These are phyloP conservation scores for Paulownia fortunei DNA, from an alignment of 257 asterid genomes.

Conservation along the genomic window DNA sequence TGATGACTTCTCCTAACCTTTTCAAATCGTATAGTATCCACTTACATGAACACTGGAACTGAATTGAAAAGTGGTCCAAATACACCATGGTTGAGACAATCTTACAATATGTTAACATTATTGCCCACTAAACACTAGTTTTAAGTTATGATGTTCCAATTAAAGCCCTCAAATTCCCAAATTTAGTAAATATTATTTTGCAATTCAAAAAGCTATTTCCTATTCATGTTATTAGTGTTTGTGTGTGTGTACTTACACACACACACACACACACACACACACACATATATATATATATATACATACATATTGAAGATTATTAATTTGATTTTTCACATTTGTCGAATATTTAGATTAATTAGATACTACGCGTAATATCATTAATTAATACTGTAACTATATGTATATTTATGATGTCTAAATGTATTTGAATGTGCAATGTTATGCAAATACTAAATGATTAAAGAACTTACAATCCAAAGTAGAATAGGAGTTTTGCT, in stretches of 20 bases:
- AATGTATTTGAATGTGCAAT: not conserved
- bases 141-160: not conserved
- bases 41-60: not conserved
- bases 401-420: not conserved
- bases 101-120: not conserved
- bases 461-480: slow-evolving; percentile 72
- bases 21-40: no score
- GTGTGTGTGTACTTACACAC: no score
- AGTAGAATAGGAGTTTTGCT: slow-evolving; percentile 66
- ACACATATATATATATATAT: no score
- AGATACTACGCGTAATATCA: no score
- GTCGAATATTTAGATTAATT: no score
- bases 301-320: not conserved
- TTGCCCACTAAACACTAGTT: not conserved
- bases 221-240: not conserved
- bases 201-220: not conserved
- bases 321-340: no score
- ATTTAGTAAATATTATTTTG: not conserved
- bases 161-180: not conserved
- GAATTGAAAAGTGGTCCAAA: not conserved
- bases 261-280: no score
- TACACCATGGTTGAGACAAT: not conserved
- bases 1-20: no score
- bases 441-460: not conserved
- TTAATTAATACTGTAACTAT: not conserved